Evolutionary conservation across 306 rosid genomes (phyloP), one percentile per base, ranked within the genome.

Genomic region (Parietaria judaica): DNA sequence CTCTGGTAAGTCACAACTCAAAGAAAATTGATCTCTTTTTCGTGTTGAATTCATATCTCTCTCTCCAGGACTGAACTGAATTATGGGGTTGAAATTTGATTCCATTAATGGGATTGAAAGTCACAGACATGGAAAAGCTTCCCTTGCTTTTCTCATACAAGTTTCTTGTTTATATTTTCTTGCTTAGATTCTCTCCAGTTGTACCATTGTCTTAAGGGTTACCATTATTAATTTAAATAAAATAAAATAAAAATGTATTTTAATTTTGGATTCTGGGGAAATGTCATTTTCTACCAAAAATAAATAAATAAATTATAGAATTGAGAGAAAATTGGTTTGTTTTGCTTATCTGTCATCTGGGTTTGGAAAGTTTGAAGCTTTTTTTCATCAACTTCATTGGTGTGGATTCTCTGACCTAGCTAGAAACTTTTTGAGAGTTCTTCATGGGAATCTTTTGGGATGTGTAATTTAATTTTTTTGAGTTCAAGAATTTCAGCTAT

Each of bases 391-490:
- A n/a, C 53, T 49, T 49, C 53, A 57, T 64, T 64, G 54, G 34
- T 39, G 50, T 39, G 53, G 66, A 43, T 72, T 58, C 68, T 68
- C 68, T 72, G 77, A 47, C 45, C 45, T 41, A 41, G 45, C 45
- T 49, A 49, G 53, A 49, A 49, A 58, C 57, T 67, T 57, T 51
- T 11, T 34, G 68, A 70, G 83, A 75, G 80, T 78, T 84, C 31
- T 23, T 23, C 66, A 68, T 11, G 65, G 69, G 88, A 82, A 82
- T 85, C 74, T 82, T 77, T 85, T 73, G 88, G 79, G 84, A 78
- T 78, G 56, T 77, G 88, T 72, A 56, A 34, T 54, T 61, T 8
- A 58, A 70, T 66, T 77, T 77, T 77, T 36, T 77, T 71, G 43
- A 64, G 65, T 45, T 72, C 68, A 74, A 72, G 45, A 51, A 70